Base-by-base conservation (phyloP, 495 filamentous ascomycete species). In the Jackrogersella minutella region DNA sequence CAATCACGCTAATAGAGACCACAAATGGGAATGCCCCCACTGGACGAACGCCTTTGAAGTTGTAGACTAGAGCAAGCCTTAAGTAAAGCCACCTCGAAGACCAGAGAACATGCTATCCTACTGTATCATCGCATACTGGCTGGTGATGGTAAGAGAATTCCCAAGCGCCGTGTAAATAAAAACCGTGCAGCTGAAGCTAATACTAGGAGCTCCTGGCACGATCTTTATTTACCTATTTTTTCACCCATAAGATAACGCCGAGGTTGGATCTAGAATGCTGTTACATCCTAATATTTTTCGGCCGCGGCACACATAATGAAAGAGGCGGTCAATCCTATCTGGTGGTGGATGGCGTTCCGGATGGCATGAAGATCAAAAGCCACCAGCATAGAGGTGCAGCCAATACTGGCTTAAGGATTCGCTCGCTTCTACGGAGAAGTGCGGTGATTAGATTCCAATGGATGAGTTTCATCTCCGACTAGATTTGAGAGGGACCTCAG, bases 351-450 rank as follows among this genome's bases (percentile, higher is more conserved):
- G 61, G 66, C 61, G 66, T 62, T 58, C 61, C 61, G 66, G 39
- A 56, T 39, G 37, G 61, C 56, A 64, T 52, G 66, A 41, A 51
- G 51, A 69, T 65, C 56, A 57, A 64, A n/a, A 69, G 66, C 66
- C 66, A 69, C 61, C 47, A 52, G 16, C 28, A 46, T 40, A 57
- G 21, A n/a, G 36, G 21, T 57, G 44, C 37, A 64, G 43, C 66
- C 56, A 69, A 65, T 69, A 53, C 61, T 52, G 44, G 40, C 14
- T 51, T 22, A 3, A n/a, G 30, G 16, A 58, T 41, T 53, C 17
- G 5, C 30, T 19, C 34, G 28, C 16, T 37, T 53, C 17, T 62
- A 61, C 39, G 39, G 21, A 44, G 47, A 51, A 31, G 11, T 30
- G 37, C 28, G 47, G 22, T 57, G 34, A 40, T 60, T 46, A 28